Evolutionary conservation across 306 rosid species (phyloP), one percentile per base, ranked within the genome.

Genomic region (Lathyrus sativus): DNA sequence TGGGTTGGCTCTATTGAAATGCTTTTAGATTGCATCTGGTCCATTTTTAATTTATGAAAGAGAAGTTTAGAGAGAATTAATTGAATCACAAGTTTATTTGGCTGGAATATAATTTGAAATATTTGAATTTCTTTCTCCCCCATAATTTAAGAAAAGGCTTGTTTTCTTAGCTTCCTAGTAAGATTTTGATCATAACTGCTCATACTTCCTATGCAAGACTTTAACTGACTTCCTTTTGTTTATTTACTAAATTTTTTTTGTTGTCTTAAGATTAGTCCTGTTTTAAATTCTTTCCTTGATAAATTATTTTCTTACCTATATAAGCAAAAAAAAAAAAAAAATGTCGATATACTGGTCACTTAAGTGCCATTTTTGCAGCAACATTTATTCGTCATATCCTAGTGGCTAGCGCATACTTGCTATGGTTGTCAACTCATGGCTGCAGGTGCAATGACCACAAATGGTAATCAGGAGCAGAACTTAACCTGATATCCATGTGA

Each of bases 401-500:
- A 33, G 9, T 3, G 46, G 14, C 45, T 41, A 41, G 28, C 45
- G 39, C 68, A 72, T 53, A 76, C 63, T 76, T 60, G 53, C 57
- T 19, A 74, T 38, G 53, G 59, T n/a, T 56, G 29, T 11, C 79
- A 63, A 73, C 75, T 79, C 68, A 61, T 51, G 29, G 31, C 4
- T 19, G 68, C 44, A 64, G 53, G 26, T 58, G n/a, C 14, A 11
- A 12, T 26, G 58, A 57, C 17, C 19, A 33, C 24, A 64, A 45
- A 14, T 59, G 63, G 45, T 68, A 56, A 77, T 37, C 51, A 42
- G 28, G 51, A 69, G 44, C 39, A 58, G 63, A 70, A 71, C n/a
- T 49, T 82, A 65, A 91, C 97, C 97, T 91, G 97, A 81, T 91
- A 91, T 71, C 97, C 97, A 81, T 91, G 97, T 12, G 97, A 91